Evolutionary conservation across 495 filamentous ascomycete species (phyloP), one percentile per base, ranked within the genome.

Genomic region (Aspergillus carlsbadensis): DNA sequence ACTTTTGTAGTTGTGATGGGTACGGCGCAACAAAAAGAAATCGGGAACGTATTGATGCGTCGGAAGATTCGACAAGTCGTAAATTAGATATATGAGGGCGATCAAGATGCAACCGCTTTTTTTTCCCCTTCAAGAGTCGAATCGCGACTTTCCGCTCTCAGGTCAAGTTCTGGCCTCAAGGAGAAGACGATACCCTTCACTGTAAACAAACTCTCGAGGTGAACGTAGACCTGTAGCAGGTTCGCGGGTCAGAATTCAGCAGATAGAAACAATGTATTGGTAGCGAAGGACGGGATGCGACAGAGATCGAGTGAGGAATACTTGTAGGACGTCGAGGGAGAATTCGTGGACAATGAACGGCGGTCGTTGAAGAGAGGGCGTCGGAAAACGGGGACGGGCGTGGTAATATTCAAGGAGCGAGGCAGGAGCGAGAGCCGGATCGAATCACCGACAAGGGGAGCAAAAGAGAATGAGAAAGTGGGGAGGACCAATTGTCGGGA

Each of bases 361-460:
- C 14, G 6, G 54, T 36, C 21, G 44, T 33, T 24, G 36, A 8
- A 40, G 26, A 40, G 26, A n/a, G 33, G 49, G 43, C 17, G 52
- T 54, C 18, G 53, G 49, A 24, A n/a, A 50, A 44, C 21, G 31
- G 45, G 39, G 54, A 22, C 31, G 54, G 55, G 40, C 29, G 59
- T 58, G 59, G 54, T 55, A 58, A 57, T 48, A 55, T 43, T 35
- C 41, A 57, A 52, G 36, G n/a, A 22, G n/a, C n/a, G n/a, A n/a
- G n/a, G n/a, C n/a, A n/a, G n/a, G 48, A 31, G 40, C 53, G 39
- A 42, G 48, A 29, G n/a, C 26, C 52, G 40, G 40, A 45, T 3
- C 53, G 34, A 34, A 17, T 26, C 35, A 33, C 29, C 29, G 39
- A 49, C 41, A 46, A 35, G 10, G 15, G 45, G 29, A 43, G 15